Conservation (phyloP, 345 rosid genomes). For the Acer saccharum region DNA sequence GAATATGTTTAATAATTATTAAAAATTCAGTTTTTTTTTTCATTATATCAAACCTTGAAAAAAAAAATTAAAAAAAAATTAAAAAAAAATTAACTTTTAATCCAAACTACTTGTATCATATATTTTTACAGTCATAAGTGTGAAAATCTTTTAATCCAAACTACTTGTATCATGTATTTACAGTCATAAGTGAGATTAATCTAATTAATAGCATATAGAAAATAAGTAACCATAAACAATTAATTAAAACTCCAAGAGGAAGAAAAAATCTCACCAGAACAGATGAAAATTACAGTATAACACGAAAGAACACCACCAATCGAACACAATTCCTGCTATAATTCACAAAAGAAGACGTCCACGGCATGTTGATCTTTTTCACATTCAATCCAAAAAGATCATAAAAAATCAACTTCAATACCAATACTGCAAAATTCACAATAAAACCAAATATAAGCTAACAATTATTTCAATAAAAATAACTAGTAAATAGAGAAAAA, state of each 20-base stretch:
- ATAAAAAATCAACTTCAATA: conserved; percentile 2
- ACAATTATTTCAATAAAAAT: background rate
- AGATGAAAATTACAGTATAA: conserved; percentile 63
- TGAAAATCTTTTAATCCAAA: background rate
- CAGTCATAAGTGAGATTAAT: background rate
- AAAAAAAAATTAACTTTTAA: too few species aligned
- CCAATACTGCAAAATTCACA: conserved; percentile 34
- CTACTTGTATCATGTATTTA: background rate
- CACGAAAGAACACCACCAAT: conserved; percentile 73
- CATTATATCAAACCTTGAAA: too few species aligned
- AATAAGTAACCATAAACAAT: background rate
- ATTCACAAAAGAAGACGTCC: conserved; percentile 68
- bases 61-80: too few species aligned
- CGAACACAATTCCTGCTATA: conserved; percentile 63
- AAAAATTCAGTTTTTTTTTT: background rate
- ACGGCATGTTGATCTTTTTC: conserved; percentile 66
- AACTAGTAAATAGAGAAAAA: background rate
- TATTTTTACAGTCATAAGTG: background rate
- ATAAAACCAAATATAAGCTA: conserved; percentile 13
- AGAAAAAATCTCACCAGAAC: conserved; percentile 35
- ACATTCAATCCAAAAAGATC: conserved; percentile 23
- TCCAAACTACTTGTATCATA: background rate
- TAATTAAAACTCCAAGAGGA: background rate
- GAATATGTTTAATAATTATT: background rate
- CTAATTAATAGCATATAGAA: background rate